Percentiles rank a stretch among this genome's conserved stretches.
These are phyloP conservation scores for Phytophthora foliorum DNA, from an alignment of 352 stramenopile genomes.

Conservation along the genomic window DNA sequence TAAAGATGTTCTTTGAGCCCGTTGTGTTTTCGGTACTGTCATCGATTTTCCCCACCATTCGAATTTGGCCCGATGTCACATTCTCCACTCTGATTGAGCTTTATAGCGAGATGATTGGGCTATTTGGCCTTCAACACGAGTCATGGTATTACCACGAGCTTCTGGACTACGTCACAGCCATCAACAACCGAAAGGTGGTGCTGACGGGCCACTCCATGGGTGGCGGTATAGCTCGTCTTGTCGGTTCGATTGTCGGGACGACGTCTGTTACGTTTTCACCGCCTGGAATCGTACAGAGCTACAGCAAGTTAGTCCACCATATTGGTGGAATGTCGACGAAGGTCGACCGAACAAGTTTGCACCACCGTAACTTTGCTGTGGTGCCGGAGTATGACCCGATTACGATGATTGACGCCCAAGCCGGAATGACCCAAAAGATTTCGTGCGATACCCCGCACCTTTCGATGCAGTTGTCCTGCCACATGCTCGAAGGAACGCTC, in stretches of 20 bases:
- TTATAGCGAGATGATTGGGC: slow-evolving; percentile 86
- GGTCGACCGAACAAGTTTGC: slow-evolving; percentile 78
- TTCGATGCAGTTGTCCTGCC: slow-evolving; percentile 91
- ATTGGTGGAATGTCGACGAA: slow-evolving; percentile 79
- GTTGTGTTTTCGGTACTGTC: slow-evolving; percentile 92
- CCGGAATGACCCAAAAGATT: slow-evolving; percentile 91
- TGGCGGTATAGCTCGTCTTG: slow-evolving; percentile 85
- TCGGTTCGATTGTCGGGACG: slow-evolving; percentile 80
- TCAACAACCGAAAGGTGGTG: slow-evolving; percentile 83
- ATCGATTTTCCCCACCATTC: slow-evolving; percentile 91
- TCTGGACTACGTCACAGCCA: slow-evolving; percentile 83
- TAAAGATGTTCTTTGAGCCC: slow-evolving; percentile 93
- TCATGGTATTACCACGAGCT: slow-evolving; percentile 92
- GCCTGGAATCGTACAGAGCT: slow-evolving; percentile 88
- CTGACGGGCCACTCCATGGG: slow-evolving; percentile 92
- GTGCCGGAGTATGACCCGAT: slow-evolving; percentile 91
- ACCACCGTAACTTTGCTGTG: slow-evolving; percentile 89
- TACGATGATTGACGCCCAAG: slow-evolving; percentile 90
- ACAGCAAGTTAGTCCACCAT: slow-evolving; percentile 89
- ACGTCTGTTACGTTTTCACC: slow-evolving; percentile 90
- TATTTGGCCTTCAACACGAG: slow-evolving; percentile 91
- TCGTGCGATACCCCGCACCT: slow-evolving; percentile 89
- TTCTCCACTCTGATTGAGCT: slow-evolving; percentile 90
- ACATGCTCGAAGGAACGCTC: slow-evolving; percentile 93
- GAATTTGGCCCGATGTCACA: slow-evolving; percentile 92